Conservation (phyloP, 1,139 yeast species). For the Debaryomycetaceae sp. region DNA sequence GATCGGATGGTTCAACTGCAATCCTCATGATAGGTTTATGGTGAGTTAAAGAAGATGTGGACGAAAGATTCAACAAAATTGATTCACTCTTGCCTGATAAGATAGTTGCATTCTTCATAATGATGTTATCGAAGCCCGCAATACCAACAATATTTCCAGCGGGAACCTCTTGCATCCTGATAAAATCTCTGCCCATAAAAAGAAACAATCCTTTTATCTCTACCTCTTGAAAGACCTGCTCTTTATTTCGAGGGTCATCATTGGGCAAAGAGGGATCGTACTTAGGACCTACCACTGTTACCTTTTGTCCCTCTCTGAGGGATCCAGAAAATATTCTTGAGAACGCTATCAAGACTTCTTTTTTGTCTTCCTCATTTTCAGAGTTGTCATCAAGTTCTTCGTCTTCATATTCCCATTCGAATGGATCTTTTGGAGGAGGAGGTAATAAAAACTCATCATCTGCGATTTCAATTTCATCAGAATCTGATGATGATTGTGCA, state of each 20-base stretch:
- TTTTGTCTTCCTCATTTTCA: conserved; percentile 40
- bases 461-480: conserved; percentile 15
- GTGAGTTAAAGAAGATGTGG: conserved; percentile 51
- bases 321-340: conserved; percentile 89
- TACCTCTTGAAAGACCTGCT: conserved; percentile 45
- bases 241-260: conserved; percentile 34
- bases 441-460: conserved; percentile 33
- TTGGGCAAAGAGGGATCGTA: conserved; percentile 69
- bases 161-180: conserved; percentile 75
- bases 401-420: conserved; percentile 48
- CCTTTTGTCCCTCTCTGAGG: conserved; percentile 66
- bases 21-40: conserved; percentile 86
- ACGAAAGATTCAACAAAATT: conserved; percentile 75
- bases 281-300: conserved; percentile 81
- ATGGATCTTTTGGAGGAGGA: conserved; percentile 28
- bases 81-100: conserved; percentile 41
- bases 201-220: conserved; percentile 68
- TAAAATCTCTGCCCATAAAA: conserved; percentile 90
- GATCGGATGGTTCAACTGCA: conserved; percentile 90
- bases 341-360: conserved; percentile 78
- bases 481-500: conserved; percentile 63
- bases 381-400: conserved; percentile 36
- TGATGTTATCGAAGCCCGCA: conserved; percentile 80
- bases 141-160: conserved; percentile 96
- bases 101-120: conserved; percentile 85